Evolutionary conservation across 208 protist species (phyloP).

Genomic region (Trypanosoma platydactyli): DNA sequence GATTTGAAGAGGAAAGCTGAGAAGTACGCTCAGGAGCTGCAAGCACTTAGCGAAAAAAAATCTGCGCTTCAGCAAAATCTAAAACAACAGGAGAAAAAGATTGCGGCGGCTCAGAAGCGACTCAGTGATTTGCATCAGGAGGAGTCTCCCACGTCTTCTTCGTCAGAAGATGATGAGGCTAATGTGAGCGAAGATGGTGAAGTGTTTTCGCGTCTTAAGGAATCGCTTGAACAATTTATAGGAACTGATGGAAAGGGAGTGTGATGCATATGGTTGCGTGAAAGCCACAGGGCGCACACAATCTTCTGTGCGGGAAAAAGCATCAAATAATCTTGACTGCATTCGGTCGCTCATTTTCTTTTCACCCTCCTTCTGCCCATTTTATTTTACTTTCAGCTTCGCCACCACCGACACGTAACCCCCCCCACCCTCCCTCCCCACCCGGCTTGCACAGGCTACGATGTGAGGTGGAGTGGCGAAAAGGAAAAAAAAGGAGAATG

Average conservation of each 20-base stretch:
- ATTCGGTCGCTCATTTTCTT: background rate
- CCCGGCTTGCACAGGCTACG: too few relatives aligned
- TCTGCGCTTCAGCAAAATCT: conserved; percentile 50
- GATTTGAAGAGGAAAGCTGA: conserved; percentile 61
- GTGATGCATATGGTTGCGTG: background rate
- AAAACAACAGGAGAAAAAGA: conserved; percentile 64
- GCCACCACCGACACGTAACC: too few relatives aligned
- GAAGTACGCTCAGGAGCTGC: conserved; percentile 57
- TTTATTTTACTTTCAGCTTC: too few relatives aligned
- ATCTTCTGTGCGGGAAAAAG: too few relatives aligned
- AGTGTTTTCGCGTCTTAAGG: conserved; percentile 20
- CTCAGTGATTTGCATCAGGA: conserved; percentile 44
- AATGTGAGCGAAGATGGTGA: conserved; percentile 42
- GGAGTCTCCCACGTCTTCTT: conserved; percentile 47
- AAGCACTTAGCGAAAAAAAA: conserved; percentile 50
- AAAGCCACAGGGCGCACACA: too few relatives aligned
- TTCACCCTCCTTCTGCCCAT: conserved; percentile 1
- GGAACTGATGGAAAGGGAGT: conserved; percentile 16
- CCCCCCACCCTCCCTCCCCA: too few relatives aligned
- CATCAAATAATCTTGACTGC: background rate
- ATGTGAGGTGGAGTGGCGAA: too few relatives aligned
- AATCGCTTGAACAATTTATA: conserved; percentile 23
- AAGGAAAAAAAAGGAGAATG: too few relatives aligned
- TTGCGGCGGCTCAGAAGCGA: conserved; percentile 37
- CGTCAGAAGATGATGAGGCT: conserved; percentile 27